Percentiles rank a stretch among this genome's conserved stretches.
phyloP scores from a whole-genome alignment of 176 grass and related monocot genomes.

The Eremochloa ophiuroides region DNA sequence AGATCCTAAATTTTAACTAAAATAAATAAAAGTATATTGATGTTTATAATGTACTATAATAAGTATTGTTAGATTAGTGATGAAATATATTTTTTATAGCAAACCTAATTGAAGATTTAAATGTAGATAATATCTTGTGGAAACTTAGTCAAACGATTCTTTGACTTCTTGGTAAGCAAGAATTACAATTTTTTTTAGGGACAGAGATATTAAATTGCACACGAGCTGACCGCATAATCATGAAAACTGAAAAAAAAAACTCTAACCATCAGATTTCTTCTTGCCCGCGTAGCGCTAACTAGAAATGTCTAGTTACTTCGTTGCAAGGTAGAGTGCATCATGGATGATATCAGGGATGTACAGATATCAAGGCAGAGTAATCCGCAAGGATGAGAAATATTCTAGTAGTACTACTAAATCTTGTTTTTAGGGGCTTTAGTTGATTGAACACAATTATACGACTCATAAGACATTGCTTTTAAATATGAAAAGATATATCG shows the following conservation, averaged over 20 bases:
- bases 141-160: too few species aligned
- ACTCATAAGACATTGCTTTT: neutral
- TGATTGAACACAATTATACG: neutral
- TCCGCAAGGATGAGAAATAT: neutral
- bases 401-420: neutral
- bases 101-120: too few species aligned
- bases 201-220: too few species aligned
- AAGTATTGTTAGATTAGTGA: too few species aligned
- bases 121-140: too few species aligned
- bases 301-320: neutral
- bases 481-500: neutral
- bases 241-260: neutral
- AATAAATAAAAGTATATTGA: too few species aligned
- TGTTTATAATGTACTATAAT: too few species aligned
- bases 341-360: neutral
- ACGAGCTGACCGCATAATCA: too few species aligned
- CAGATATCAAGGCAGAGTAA: neutral
- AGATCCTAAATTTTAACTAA: too few species aligned
- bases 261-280: neutral
- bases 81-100: too few species aligned
- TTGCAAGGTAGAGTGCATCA: neutral
- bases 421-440: neutral
- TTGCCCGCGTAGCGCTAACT: neutral
- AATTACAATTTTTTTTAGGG: too few species aligned
- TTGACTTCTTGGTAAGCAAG: too few species aligned